Conservation (phyloP, 345 rosid genomes). For the Syzygium aromaticum region DNA sequence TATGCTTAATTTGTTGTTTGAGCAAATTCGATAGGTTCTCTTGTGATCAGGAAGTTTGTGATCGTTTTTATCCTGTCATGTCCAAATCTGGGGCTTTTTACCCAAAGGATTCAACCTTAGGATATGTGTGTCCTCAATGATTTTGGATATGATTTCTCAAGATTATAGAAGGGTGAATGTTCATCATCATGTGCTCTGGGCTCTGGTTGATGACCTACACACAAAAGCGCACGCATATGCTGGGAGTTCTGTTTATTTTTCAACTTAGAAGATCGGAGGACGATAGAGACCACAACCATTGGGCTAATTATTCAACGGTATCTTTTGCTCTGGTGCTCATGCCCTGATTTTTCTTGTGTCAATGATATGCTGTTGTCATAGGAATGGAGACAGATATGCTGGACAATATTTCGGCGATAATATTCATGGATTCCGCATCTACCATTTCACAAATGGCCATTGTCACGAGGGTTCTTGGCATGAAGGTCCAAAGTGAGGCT, state of each 20-base stretch:
- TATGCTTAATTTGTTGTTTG: neutral
- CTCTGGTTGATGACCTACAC: neutral
- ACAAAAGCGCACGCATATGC: neutral
- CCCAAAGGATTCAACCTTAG: neutral
- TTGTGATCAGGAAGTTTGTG: neutral
- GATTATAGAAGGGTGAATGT: neutral
- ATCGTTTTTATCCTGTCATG: neutral
- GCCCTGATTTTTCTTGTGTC: neutral
- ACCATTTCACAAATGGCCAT: constrained; percentile 79
- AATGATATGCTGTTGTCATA: constrained; percentile 17
- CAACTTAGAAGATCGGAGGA: neutral
- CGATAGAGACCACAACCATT: neutral
- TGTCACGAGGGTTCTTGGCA: constrained; percentile 85
- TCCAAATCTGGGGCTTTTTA: neutral
- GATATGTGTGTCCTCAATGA: neutral
- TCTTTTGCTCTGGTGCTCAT: neutral
- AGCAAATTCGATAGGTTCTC: neutral
- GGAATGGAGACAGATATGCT: constrained; percentile 80
- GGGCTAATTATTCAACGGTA: neutral
- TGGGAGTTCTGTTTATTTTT: neutral
- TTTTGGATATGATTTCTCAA: neutral
- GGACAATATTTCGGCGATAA: constrained; percentile 87
- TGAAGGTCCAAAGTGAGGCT: constrained; percentile 82
- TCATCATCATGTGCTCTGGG: neutral
- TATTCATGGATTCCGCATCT: constrained; percentile 78